Conservation (phyloP, 495 filamentous ascomycete genomes). For the Talaromyces stipitatus region DNA sequence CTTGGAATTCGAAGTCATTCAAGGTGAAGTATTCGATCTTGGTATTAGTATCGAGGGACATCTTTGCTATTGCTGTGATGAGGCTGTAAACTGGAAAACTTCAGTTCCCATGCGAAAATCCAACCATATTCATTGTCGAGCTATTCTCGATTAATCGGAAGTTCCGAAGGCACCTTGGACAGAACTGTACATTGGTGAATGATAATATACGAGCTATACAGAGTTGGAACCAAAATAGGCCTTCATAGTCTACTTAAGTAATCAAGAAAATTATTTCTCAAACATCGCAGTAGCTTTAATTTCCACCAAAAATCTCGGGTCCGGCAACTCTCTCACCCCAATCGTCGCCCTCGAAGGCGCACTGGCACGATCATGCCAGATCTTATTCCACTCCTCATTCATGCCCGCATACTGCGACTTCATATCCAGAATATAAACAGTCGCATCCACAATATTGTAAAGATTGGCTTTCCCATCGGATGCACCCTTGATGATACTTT, state of each 20-base stretch:
- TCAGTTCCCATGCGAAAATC: background rate
- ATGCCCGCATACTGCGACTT: constrained; percentile 28
- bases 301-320: constrained; percentile 26
- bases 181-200: background rate
- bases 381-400: constrained; percentile 35
- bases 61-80: background rate
- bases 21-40: constrained; percentile 26
- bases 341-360: constrained; percentile 27
- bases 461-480: constrained; percentile 21
- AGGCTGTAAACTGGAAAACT: background rate
- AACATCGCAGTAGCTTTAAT: constrained; percentile 24
- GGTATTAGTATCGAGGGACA: constrained; percentile 4
- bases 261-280: background rate
- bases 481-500: constrained; percentile 25
- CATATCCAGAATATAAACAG: constrained; percentile 28
- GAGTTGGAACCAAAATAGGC: background rate
- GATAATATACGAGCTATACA: background rate
- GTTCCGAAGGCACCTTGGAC: background rate
- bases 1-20: constrained; percentile 30
- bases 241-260: background rate
- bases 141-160: background rate
- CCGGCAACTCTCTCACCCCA: constrained; percentile 26
- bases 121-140: background rate
- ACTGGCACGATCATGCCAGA: constrained; percentile 21
- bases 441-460: constrained; percentile 25